Evolutionary conservation across 441 rosid genomes (phyloP).

Genomic region (Flueggea neowawraea): DNA sequence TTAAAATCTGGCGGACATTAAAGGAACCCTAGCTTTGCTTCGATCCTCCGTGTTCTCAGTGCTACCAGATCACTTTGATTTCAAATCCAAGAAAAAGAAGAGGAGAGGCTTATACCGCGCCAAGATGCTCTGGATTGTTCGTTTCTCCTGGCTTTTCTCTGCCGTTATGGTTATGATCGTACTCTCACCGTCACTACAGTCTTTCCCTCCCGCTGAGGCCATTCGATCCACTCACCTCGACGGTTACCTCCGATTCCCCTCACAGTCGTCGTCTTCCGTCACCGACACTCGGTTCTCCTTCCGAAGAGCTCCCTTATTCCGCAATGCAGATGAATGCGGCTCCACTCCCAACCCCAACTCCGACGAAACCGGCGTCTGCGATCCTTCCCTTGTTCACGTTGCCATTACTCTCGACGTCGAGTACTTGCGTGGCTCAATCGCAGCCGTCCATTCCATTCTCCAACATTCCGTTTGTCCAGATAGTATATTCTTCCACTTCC

Average conservation of each 20-base stretch:
- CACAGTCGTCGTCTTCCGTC: slow-evolving; percentile 3
- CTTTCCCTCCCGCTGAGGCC: slow-evolving; percentile 87
- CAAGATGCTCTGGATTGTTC: slow-evolving; percentile 65
- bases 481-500: slow-evolving; percentile 77
- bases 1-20: slow-evolving; percentile 55
- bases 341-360: slow-evolving; percentile 14
- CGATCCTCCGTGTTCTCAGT: slow-evolving; percentile 32
- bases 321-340: slow-evolving; percentile 77
- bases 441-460: slow-evolving; percentile 80
- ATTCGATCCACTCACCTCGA: slow-evolving; percentile 56
- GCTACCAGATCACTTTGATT: slow-evolving; percentile 53
- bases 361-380: slow-evolving; percentile 37
- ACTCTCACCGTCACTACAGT: slow-evolving; percentile 73
- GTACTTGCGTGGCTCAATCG: slow-evolving; percentile 85
- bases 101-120: slow-evolving; percentile 27
- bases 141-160: slow-evolving; percentile 68
- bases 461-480: slow-evolving; percentile 75
- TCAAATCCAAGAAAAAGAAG: slow-evolving; percentile 54
- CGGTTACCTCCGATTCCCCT: slow-evolving; percentile 23
- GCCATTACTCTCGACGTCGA: slow-evolving; percentile 72
- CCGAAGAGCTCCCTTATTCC: slow-evolving; percentile 47
- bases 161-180: slow-evolving; percentile 66
- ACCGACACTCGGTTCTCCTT: slow-evolving; percentile 38
- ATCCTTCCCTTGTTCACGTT: slow-evolving; percentile 63
- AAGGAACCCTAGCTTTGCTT: slow-evolving; percentile 52